phyloP scores from a whole-genome alignment of 441 rosid genomes.

The Oxalis stricta region DNA sequence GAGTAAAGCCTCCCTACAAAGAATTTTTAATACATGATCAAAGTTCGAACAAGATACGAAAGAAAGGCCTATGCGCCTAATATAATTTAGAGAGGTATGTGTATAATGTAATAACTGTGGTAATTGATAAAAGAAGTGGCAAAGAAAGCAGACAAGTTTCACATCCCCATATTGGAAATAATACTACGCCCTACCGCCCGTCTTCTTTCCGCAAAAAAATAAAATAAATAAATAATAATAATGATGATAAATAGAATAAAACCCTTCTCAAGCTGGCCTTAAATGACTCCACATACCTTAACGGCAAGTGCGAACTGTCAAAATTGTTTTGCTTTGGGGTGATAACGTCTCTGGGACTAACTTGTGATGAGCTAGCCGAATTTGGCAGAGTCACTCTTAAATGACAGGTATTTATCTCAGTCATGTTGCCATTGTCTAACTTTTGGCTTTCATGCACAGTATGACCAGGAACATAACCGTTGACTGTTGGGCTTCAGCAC shows the following conservation, averaged over 20 bases:
- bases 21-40: not conserved
- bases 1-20: slow-evolving; percentile 75
- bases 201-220: not conserved
- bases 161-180: too few relatives aligned
- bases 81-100: too few relatives aligned
- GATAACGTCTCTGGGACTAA: slow-evolving; percentile 23
- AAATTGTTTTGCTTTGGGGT: slow-evolving; percentile 10
- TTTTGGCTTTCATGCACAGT: slow-evolving; percentile 23
- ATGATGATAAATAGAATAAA: not conserved
- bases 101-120: too few relatives aligned
- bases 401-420: slow-evolving; percentile 21
- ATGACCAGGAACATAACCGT: slow-evolving; percentile 37
- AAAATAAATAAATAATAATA: not conserved
- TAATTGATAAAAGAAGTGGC: too few relatives aligned
- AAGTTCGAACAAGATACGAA: too few relatives aligned
- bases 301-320: slow-evolving; percentile 25
- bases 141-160: too few relatives aligned
- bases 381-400: slow-evolving; percentile 22
- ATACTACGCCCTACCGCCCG: too few relatives aligned
- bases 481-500: slow-evolving; percentile 42
- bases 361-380: slow-evolving; percentile 25
- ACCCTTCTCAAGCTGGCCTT: not conserved
- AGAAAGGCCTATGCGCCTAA: too few relatives aligned
- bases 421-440: slow-evolving; percentile 19
- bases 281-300: slow-evolving; percentile 36